A percentile compares a stretch with the other conserved stretches of the same genome.
Conservation (phyloP, 257 asterid species). For the Jasminum sambac region DNA sequence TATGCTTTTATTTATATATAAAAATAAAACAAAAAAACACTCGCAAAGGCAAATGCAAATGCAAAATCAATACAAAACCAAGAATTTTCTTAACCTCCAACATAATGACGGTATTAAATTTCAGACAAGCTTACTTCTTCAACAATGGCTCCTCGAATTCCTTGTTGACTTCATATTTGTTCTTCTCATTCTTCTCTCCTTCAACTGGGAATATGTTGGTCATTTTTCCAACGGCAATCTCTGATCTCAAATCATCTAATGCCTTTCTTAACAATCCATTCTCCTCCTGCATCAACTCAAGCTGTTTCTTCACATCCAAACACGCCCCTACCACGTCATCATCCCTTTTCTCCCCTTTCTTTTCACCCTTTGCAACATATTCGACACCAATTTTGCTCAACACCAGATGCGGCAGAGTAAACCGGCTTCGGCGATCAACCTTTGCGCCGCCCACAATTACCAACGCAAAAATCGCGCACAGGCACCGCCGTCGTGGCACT, state of each 20-base stretch:
- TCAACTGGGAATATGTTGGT: conserved; percentile 23
- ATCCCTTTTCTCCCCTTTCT: conserved; percentile 28
- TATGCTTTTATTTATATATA: no score
- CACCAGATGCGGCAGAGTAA: conserved; percentile 58
- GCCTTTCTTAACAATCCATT: conserved; percentile 74
- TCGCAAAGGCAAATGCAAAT: no score
- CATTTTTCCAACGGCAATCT: conserved; percentile 54
- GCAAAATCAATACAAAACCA: no score
- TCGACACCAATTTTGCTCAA: conserved; percentile 90
- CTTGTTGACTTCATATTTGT: background rate
- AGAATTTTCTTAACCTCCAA: background rate
- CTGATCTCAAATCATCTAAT: conserved; percentile 68
- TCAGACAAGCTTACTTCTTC: background rate
- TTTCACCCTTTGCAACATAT: conserved; percentile 43
- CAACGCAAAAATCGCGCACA: conserved; percentile 47
- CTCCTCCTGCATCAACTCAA: conserved; percentile 69
- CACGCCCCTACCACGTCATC: conserved; percentile 59
- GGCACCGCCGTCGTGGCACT: conserved; percentile 74
- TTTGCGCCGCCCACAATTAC: no score
- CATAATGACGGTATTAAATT: no score
- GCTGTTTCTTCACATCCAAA: conserved; percentile 75
- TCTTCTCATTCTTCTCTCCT: background rate
- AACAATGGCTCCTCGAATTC: background rate
- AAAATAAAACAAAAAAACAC: no score
- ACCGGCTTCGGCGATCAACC: no score